A percentile compares a stretch with the other conserved stretches of the same genome.
Conservation (phyloP, 371 early-diverging fungal genomes). For the Syncephalastrum contaminatum region DNA sequence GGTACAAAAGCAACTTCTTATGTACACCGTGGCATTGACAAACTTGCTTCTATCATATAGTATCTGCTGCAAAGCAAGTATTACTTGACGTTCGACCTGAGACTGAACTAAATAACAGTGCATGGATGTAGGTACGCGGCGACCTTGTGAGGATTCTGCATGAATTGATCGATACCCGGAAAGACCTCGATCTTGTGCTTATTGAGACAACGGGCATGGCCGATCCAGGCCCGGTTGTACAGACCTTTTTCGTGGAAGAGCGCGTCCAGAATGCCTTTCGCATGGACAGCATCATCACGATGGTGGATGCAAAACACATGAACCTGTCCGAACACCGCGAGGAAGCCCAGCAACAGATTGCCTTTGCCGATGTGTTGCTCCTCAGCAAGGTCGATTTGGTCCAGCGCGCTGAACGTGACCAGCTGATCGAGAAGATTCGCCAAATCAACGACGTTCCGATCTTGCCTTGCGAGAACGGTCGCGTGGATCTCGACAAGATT, state of each 20-base stretch:
- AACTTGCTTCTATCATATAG: slow-evolving; percentile 1
- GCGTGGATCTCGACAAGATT: slow-evolving; percentile 24
- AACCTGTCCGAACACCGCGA: slow-evolving; percentile 18
- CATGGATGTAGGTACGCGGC: slow-evolving; percentile 21
- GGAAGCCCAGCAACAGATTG: slow-evolving; percentile 30
- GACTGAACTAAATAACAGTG: not conserved
- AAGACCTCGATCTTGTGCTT: slow-evolving; percentile 25
- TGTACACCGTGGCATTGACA: not conserved
- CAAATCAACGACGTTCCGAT: slow-evolving; percentile 23
- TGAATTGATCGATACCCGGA: slow-evolving; percentile 15
- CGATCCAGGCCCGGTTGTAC: slow-evolving; percentile 39
- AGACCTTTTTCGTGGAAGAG: slow-evolving; percentile 37
- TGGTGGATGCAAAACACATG: slow-evolving; percentile 35
- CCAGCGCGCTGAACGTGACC: slow-evolving; percentile 12
- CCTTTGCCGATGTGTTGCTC: slow-evolving; percentile 33
- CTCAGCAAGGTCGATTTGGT: slow-evolving; percentile 40
- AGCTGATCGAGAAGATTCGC: slow-evolving; percentile 7
- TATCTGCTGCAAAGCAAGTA: slow-evolving; percentile 18
- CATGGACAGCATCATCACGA: slow-evolving; percentile 37
- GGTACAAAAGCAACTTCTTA: slow-evolving; percentile 15
- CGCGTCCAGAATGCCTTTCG: slow-evolving; percentile 15
- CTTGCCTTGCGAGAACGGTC: slow-evolving; percentile 18
- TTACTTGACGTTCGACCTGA: not conserved
- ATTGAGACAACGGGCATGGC: slow-evolving; percentile 44
- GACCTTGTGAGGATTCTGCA: slow-evolving; percentile 30